Evolutionary conservation across 2,329 filamentous ascomycete genomes (phyloP).

Genomic region (Tolypocladium ophioglossoides): DNA sequence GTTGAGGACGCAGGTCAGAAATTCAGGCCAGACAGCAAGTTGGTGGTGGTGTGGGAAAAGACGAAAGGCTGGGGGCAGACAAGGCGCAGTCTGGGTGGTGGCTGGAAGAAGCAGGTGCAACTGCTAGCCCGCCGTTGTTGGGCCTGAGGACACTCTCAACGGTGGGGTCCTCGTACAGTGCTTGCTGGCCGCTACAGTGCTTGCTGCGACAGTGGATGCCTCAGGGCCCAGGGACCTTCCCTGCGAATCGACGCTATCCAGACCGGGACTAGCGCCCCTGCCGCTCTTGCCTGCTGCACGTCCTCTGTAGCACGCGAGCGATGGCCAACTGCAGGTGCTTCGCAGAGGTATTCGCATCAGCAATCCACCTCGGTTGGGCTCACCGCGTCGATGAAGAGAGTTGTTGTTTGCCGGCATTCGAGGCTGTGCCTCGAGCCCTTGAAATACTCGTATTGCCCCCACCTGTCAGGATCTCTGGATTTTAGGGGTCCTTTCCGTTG

Average conservation of each 20-base stretch:
- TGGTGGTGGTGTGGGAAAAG: slow-evolving; percentile 13
- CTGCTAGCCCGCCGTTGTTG: neutral
- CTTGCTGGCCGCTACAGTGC: neutral
- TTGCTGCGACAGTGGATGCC: neutral
- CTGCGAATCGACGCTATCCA: neutral
- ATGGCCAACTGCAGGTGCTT: neutral
- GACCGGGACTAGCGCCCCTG: neutral
- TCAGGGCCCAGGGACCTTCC: neutral
- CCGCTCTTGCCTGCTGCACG: neutral
- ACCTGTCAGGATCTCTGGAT: neutral
- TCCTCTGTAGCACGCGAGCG: neutral
- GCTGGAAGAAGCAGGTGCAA: slow-evolving; percentile 8
- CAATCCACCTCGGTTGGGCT: neutral
- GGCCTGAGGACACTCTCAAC: neutral
- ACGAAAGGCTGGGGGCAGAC: slow-evolving; percentile 18
- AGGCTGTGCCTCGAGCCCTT: neutral
- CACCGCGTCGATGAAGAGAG: no score
- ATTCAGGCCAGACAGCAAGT: neutral
- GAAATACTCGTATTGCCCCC: neutral
- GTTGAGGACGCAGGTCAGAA: slow-evolving; percentile 1
- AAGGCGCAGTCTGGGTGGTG: slow-evolving; percentile 11
- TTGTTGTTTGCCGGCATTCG: neutral
- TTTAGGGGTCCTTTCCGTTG: neutral
- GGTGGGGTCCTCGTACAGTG: neutral
- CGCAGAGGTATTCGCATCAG: neutral